phyloP scores from a whole-genome alignment of 1,284 basidiomycete genomes.

The Ganoderma resinaceum region DNA sequence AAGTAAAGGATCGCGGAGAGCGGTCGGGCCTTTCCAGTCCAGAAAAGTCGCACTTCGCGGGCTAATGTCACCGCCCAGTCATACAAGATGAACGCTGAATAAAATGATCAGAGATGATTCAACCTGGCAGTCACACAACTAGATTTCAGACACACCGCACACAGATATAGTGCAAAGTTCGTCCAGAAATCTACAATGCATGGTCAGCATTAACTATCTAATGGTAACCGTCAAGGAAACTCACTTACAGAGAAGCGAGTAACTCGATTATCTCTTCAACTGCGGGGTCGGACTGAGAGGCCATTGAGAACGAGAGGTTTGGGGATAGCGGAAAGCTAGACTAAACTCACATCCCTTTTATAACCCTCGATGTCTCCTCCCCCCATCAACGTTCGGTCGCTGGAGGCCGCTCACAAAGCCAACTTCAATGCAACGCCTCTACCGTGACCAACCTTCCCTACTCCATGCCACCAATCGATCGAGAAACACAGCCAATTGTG shows the following conservation, averaged over 20 bases:
- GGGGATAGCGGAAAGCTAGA: no score
- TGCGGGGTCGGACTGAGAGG: background rate
- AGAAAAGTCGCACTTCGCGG: background rate
- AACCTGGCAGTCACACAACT: background rate
- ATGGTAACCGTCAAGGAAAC: no score
- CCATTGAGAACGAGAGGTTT: no score
- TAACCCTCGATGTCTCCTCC: no score
- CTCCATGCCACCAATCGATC: no score
- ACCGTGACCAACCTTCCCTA: no score
- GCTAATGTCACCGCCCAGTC: background rate
- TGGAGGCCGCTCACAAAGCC: no score
- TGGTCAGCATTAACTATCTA: background rate
- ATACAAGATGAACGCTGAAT: background rate
- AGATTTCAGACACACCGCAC: background rate
- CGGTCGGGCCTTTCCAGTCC: background rate
- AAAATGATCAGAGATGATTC: no score
- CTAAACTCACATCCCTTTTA: no score
- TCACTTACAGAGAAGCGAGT: background rate
- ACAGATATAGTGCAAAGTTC: background rate
- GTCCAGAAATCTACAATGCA: background rate
- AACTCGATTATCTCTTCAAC: background rate
- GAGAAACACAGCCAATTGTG: no score
- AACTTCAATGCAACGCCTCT: no score
- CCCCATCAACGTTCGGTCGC: no score
- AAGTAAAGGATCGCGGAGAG: background rate